phyloP scores from a whole-genome alignment of 352 stramenopile species.

The Pythium dissimile region DNA sequence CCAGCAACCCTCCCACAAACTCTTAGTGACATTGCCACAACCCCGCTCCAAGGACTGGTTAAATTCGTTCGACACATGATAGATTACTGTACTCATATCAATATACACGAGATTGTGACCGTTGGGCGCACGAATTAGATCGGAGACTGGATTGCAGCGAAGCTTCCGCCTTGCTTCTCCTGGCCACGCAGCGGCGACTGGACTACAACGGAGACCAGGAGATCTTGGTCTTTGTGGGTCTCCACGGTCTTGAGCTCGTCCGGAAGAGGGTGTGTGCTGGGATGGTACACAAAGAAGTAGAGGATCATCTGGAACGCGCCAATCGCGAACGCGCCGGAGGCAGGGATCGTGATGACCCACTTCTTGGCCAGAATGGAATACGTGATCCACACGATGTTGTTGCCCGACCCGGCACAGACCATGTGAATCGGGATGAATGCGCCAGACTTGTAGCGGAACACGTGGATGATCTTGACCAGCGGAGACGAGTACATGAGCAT shows the following conservation, averaged over 20 bases:
- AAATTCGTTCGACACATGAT: not conserved
- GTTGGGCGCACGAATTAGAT: not conserved
- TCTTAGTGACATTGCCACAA: not conserved
- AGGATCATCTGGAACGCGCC: slow-evolving; percentile 32
- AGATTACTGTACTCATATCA: slow-evolving; percentile 2
- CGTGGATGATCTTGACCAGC: slow-evolving; percentile 44
- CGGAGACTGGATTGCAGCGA: not conserved
- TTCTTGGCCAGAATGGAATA: slow-evolving; percentile 39
- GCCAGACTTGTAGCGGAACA: slow-evolving; percentile 37
- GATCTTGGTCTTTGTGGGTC: not conserved
- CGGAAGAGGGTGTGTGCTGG: slow-evolving; percentile 31
- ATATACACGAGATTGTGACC: not conserved
- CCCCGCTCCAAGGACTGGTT: not conserved
- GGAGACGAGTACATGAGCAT: slow-evolving; percentile 48
- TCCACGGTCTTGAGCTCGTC: not conserved
- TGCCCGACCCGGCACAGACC: slow-evolving; percentile 36
- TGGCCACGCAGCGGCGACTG: not conserved
- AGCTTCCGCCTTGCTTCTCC: not conserved
- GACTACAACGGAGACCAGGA: not conserved
- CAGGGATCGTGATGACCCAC: slow-evolving; percentile 33
- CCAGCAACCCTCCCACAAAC: not conserved
- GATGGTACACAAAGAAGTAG: slow-evolving; percentile 42
- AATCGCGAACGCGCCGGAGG: not conserved
- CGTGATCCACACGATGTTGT: slow-evolving; percentile 46
- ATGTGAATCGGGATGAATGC: slow-evolving; percentile 51